These are phyloP conservation scores for Boletus rubropictus DNA, from an alignment of 768 basidiomycete genomes.

Conservation along the genomic window DNA sequence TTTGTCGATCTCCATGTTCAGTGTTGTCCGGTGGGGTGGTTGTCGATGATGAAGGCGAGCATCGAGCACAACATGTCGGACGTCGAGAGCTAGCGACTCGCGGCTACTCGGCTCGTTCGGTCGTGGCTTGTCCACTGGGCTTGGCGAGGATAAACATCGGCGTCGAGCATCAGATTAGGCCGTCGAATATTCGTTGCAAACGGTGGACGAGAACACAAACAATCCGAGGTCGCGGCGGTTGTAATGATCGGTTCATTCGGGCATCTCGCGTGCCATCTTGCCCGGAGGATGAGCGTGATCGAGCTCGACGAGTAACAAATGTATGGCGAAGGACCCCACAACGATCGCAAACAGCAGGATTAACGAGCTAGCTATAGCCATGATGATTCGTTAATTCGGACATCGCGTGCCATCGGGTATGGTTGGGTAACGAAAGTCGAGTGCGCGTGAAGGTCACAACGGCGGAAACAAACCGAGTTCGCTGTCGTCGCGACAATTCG, in stretches of 20 bases:
- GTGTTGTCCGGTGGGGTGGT: not conserved
- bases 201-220: not conserved
- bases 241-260: not conserved
- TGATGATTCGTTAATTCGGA: not conserved
- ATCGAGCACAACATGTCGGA: not conserved
- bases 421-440: too few species aligned
- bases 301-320: not conserved
- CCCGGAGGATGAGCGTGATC: not conserved
- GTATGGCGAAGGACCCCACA: not conserved
- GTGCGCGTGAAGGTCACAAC: too few species aligned
- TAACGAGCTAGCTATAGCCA: not conserved
- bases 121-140: not conserved
- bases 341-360: not conserved
- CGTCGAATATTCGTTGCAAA: not conserved
- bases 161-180: not conserved
- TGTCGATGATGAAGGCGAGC: too few species aligned
- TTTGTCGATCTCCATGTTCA: not conserved
- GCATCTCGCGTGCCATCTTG: constrained; percentile 6
- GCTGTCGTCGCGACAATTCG: not conserved
- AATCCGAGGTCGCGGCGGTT: not conserved
- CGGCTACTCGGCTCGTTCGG: not conserved
- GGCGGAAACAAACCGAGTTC: not conserved
- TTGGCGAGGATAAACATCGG: not conserved
- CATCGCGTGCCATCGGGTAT: too few species aligned
- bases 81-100: not conserved